Evolutionary conservation across 2,329 filamentous ascomycete species (phyloP), one percentile per base, ranked within the genome.

Genomic region (Rasamsonia emersonii): DNA sequence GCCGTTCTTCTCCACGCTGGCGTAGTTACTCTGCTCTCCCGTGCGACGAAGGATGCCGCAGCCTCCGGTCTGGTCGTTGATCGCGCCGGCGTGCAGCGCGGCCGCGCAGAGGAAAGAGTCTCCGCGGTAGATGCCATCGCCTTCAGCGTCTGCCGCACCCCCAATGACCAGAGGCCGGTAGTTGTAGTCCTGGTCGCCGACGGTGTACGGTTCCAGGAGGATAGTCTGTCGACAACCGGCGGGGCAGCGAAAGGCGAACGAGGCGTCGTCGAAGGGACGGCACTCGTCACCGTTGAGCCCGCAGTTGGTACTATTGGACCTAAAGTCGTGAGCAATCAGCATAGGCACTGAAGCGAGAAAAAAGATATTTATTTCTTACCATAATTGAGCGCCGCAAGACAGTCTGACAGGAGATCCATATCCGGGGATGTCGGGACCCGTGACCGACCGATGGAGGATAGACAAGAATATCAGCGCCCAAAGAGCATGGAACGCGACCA

Each of bases 91-190:
- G 49, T 78, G 74, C 13, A 77, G 64, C 24, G 73, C 74, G 3
- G 73, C 67, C 10, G 64, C 67, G 43, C 74, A 78, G 37, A 78
- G 71, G 49, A 73, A 75, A 3, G 72, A 76, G 46, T 78, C 74
- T 11, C 67, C 70, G 9, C 74, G 69, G 45, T 77, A 78, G 33
- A 68, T 56, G 2, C 65, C 51, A 4, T 56, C 53, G 14, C 58
- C 54, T 16, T 57, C 51, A 11, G 47, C 38, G 5, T 57, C 50
- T 4, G 60, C 54, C 2, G 64, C 63, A 1, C 73, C 73, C 16
- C 73, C 73, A 21, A 77, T 56, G 1, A 77, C 69, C 3, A 76
- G 50, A 5, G 60, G 64, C 24, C 60, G 60, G 43, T 76, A 77
- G 35, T 70, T 71, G 23, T 72, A 54, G 34, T 69, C 62, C 37